These are phyloP conservation scores for Pleurozium schreberi DNA, from an alignment of 225 moss, liverwort and hornwort species.

Conservation along the genomic window DNA sequence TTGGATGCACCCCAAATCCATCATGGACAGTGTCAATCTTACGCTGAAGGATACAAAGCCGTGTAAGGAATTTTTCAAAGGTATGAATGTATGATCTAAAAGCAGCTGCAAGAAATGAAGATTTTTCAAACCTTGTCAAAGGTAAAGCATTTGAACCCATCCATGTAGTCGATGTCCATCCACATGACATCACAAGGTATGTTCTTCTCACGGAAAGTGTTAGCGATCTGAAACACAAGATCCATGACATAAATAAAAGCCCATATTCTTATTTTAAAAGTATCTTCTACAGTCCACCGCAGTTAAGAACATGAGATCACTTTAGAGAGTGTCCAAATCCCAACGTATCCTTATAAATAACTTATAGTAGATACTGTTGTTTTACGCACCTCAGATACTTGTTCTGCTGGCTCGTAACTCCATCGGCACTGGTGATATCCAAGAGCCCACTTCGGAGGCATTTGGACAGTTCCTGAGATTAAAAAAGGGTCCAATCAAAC, in stretches of 20 bases:
- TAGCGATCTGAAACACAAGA: constrained; percentile 44
- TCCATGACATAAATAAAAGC: neutral
- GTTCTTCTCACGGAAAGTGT: constrained; percentile 62
- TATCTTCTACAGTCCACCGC: neutral
- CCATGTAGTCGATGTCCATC: constrained; percentile 99
- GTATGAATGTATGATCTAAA: neutral
- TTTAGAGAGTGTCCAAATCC: neutral
- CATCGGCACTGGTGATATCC: constrained; percentile 94
- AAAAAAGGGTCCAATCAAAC: neutral
- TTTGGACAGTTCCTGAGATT: constrained; percentile 52
- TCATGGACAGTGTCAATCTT: neutral
- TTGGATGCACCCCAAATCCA: neutral
- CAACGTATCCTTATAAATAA: neutral
- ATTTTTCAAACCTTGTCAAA: constrained; percentile 43
- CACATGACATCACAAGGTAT: constrained; percentile 96
- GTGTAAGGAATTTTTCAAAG: neutral
- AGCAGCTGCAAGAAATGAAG: neutral
- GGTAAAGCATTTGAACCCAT: constrained; percentile 74
- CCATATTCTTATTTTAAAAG: neutral
- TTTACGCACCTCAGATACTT: constrained; percentile 47
- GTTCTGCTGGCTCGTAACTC: constrained; percentile 73
- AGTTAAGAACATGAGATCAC: neutral
- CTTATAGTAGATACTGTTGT: neutral
- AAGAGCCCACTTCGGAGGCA: constrained; percentile 94
- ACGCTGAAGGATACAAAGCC: neutral